phyloP scores from a whole-genome alignment of 768 basidiomycete species.

The Fistulinella prunicolor region DNA sequence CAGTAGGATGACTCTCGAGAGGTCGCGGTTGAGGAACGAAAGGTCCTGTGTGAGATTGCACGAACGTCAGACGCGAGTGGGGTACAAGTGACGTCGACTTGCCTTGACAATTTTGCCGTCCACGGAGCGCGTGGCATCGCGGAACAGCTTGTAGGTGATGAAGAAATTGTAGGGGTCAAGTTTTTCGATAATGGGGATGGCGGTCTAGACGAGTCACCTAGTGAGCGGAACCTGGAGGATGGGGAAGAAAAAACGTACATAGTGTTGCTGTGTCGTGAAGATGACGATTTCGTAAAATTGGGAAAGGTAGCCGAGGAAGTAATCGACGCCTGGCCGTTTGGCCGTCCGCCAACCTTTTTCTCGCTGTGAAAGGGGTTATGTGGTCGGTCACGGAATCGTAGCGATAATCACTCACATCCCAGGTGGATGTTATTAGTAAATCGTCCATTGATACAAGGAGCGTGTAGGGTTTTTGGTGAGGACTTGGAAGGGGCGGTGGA shows the following conservation, averaged over 20 bases:
- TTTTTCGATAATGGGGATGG: slow-evolving; percentile 84
- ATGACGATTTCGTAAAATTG: slow-evolving; percentile 98
- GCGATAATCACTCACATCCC: slow-evolving; percentile 74
- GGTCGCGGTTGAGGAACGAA: slow-evolving; percentile 91
- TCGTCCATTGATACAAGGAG: slow-evolving; percentile 90
- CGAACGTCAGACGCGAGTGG: not conserved
- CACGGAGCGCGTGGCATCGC: slow-evolving; percentile 82
- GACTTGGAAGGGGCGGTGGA: slow-evolving; percentile 78
- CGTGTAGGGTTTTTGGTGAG: slow-evolving; percentile 88
- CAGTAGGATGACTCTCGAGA: slow-evolving; percentile 83
- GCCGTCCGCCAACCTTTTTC: slow-evolving; percentile 96
- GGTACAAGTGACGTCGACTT: not conserved
- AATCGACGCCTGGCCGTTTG: slow-evolving; percentile 96
- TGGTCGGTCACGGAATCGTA: not conserved
- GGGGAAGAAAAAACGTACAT: slow-evolving; percentile 52
- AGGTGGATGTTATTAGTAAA: slow-evolving; percentile 84
- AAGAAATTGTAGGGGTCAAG: slow-evolving; percentile 91
- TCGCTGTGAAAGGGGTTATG: slow-evolving; percentile 49
- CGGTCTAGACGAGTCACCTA: slow-evolving; percentile 64
- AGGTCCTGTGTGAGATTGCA: slow-evolving; percentile 57
- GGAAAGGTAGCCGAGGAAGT: slow-evolving; percentile 95
- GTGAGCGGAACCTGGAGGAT: too few relatives aligned
- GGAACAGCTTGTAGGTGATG: slow-evolving; percentile 87
- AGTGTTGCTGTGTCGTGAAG: slow-evolving; percentile 87
- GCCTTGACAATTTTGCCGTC: slow-evolving; percentile 88